Evolutionary conservation across 129 eudicot genomes (phyloP), one percentile per base, ranked within the genome.

Genomic region (Flaveria linearis): DNA sequence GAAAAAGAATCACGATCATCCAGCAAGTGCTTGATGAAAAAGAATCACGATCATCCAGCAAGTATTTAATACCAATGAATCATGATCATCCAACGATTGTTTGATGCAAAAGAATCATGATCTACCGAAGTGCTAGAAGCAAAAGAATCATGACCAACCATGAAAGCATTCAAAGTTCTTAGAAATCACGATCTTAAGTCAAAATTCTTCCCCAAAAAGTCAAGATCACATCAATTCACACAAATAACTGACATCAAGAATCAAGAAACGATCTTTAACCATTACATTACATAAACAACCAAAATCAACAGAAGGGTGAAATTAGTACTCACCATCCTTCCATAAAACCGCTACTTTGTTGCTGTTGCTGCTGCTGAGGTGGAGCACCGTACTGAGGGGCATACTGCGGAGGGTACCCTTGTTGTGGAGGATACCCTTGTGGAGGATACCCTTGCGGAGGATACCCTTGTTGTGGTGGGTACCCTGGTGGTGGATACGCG

Each of bases 351-450:
- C 20, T 1, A 56, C 84, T 74, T 56, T 80, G 83, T 15, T 80
- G n/a, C 26, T 73, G 79, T 16, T 80, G 79, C 17, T 80, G 83
- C 22, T 74, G 78, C 2, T 15, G 86, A 57, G 87, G 96, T 1
- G 87, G 93, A 7, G 82, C 74, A 23, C 64, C 86, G 81, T 89
- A 86, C 73, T 86, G 96, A 9, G 90, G 96, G 13, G 89, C 87
- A 57, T 87, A 87, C 82, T 84, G 86, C 30, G 83, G 84, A 12
- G 84, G 89, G 7, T 87, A 87, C 5, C 91, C 91, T 56, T 88
- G 94, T 5, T 83, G 95, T 0, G 96, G 68, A 30, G 66, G 95
- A 30, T 87, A 87, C 3, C 91, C 91, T 56, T 88, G 94, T 5
- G 96, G 68, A 30, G 66, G 95, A 39, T 84, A 84, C 3, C 90